Percentiles rank a stretch among this genome's conserved stretches.
phyloP scores from a whole-genome alignment of 169 alveolate species.

The Cryptosporidium sp. region DNA sequence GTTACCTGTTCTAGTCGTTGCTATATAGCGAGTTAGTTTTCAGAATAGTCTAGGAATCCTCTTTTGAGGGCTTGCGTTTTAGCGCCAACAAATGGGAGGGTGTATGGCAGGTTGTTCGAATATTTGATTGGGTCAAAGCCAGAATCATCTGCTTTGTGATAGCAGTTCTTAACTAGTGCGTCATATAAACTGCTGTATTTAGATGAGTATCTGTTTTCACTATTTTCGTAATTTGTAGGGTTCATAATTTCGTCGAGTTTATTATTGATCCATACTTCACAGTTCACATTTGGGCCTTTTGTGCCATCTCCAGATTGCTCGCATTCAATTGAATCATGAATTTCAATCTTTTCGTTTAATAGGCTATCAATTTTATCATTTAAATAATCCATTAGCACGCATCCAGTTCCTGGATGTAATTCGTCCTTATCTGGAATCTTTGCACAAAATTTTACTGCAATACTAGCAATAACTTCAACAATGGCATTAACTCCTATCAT shows the following conservation, averaged over 20 bases:
- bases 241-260: slow-evolving; percentile 28
- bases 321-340: background rate
- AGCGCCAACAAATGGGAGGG: background rate
- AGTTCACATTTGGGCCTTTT: background rate
- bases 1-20: background rate
- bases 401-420: slow-evolving; percentile 61
- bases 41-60: slow-evolving; percentile 13
- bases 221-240: background rate
- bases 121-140: slow-evolving; percentile 39
- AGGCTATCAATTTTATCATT: slow-evolving; percentile 40
- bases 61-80: background rate
- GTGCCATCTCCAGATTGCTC: background rate
- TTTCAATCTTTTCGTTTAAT: slow-evolving; percentile 5
- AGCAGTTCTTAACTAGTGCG: slow-evolving; percentile 22
- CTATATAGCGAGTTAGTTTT: background rate
- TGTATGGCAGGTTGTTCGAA: slow-evolving; percentile 7
- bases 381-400: slow-evolving; percentile 51
- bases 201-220: background rate
- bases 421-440: slow-evolving; percentile 60
- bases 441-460: slow-evolving; percentile 60
- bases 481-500: slow-evolving; percentile 57
- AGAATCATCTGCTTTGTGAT: slow-evolving; percentile 9
- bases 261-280: slow-evolving; percentile 6
- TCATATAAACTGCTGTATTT: background rate
- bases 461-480: slow-evolving; percentile 51